Base-by-base conservation (phyloP, 192 early-diverging fungal species). In the Mortierella claussenii region DNA sequence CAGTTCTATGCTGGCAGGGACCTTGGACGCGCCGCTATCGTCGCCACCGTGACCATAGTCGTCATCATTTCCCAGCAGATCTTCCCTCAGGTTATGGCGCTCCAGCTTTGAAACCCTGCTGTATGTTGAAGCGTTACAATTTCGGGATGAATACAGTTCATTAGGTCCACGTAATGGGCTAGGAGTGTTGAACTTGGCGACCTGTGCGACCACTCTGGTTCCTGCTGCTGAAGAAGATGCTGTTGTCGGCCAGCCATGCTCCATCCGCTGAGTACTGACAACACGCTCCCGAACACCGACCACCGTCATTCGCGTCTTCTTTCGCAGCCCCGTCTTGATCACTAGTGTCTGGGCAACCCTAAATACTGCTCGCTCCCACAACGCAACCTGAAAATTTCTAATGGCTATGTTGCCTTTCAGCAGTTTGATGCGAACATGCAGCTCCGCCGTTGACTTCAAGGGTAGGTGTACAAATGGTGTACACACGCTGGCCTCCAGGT, bases 81-180 rank as follows among this genome's bases (percentile, higher is more conserved):
- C 40, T 15, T 24, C 31, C 21, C 18, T 23, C 12, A 52, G 26
- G 18, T 33, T 24, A 33, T 26, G 21, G 12, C 32, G 23, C 40
- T 43, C 57, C 11, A 7, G 21, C 6, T 43, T 26, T 13, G n/a
- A 43, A 4, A 58, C 44, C 24, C 55, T 45, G 24, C 27, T 11
- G 20, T 42, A 68, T 17, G 67, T 60, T 2, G 67, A 69, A 18
- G 57, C 33, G 30, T 69, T 60, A n/a, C 67, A 60, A n/a, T 54
- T 52, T 23, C 50, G 57, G 18, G 46, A 24, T 11, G 50, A 60
- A 49, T 43, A 60, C 21, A 54, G 40, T 3, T 60, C 36, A 17
- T 60, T 46, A 7, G 34, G 31, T 32, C 31, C 57, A 11, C 57
- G 57, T 15, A 69, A 28, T 5, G 57, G 3, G 34, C 15, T 69